Conservation (phyloP, 108 stramenopile genomes). For the Parietichytrium sp. region DNA sequence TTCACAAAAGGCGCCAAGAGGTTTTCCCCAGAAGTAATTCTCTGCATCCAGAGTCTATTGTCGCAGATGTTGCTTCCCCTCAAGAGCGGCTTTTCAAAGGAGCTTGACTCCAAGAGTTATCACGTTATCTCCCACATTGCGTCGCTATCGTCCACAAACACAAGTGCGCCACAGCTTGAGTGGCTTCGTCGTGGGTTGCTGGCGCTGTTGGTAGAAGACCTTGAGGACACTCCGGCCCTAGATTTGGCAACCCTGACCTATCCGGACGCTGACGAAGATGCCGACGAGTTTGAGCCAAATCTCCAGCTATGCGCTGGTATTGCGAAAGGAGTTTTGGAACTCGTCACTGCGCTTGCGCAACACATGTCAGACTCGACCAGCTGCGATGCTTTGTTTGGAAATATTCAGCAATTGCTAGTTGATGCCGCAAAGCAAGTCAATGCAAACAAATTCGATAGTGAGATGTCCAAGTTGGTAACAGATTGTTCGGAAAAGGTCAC, state of each 20-base stretch:
- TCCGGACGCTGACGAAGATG: neutral
- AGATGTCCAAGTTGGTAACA: neutral
- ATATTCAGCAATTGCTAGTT: neutral
- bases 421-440: neutral
- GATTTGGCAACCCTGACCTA: neutral
- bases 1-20: constrained; percentile 3
- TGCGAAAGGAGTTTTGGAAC: neutral
- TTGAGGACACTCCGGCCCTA: neutral
- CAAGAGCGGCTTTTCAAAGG: neutral
- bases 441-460: no score
- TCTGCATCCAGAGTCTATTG: neutral
- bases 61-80: neutral
- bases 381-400: neutral
- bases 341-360: neutral
- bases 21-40: neutral
- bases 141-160: no score
- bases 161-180: constrained; percentile 1
- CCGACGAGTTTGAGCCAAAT: neutral
- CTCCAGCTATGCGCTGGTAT: neutral
- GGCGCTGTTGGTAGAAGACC: no score
- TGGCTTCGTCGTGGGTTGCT: neutral
- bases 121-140: neutral
- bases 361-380: neutral
- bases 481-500: neutral
- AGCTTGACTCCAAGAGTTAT: neutral